phyloP scores from a whole-genome alignment of 805 yeast species.

The Lachancea dasiensis region DNA sequence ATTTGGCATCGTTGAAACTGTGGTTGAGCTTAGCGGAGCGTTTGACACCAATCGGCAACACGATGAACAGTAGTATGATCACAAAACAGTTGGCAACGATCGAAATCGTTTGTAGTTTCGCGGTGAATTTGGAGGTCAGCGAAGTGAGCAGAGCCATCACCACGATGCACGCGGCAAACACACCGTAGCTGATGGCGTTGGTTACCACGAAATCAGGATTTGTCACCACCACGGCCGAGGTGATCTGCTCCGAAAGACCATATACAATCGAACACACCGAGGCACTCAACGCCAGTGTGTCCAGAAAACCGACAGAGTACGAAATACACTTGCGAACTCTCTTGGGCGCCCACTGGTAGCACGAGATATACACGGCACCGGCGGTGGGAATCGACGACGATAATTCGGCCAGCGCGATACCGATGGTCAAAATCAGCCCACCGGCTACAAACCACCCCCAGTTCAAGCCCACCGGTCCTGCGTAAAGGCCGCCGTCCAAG shows the following conservation, averaged over 20 bases:
- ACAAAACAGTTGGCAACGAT: slow-evolving; percentile 46
- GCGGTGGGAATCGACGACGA: slow-evolving; percentile 64
- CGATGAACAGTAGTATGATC: slow-evolving; percentile 47
- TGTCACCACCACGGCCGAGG: slow-evolving; percentile 43
- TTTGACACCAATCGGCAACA: slow-evolving; percentile 48
- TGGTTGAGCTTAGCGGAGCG: slow-evolving; percentile 29
- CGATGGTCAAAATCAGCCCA: slow-evolving; percentile 46
- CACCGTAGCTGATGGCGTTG: slow-evolving; percentile 49
- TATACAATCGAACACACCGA: slow-evolving; percentile 61
- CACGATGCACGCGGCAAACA: slow-evolving; percentile 51
- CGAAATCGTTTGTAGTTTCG: slow-evolving; percentile 51
- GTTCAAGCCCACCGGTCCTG: slow-evolving; percentile 52
- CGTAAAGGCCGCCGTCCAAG: slow-evolving; percentile 27
- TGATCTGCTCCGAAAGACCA: slow-evolving; percentile 52
- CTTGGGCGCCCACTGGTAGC: slow-evolving; percentile 55
- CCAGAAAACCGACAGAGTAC: slow-evolving; percentile 59
- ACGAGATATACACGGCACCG: slow-evolving; percentile 64
- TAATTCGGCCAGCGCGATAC: slow-evolving; percentile 52
- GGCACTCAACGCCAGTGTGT: slow-evolving; percentile 55
- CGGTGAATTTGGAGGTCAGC: slow-evolving; percentile 45
- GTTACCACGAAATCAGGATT: slow-evolving; percentile 44
- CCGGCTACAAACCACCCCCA: slow-evolving; percentile 69
- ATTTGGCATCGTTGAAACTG: slow-evolving; percentile 44
- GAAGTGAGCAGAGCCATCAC: slow-evolving; percentile 46
- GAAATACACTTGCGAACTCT: slow-evolving; percentile 42